Evolutionary conservation across 2,329 filamentous ascomycete genomes (phyloP), one percentile per base, ranked within the genome.

Genomic region (Cladorrhinum sp.): DNA sequence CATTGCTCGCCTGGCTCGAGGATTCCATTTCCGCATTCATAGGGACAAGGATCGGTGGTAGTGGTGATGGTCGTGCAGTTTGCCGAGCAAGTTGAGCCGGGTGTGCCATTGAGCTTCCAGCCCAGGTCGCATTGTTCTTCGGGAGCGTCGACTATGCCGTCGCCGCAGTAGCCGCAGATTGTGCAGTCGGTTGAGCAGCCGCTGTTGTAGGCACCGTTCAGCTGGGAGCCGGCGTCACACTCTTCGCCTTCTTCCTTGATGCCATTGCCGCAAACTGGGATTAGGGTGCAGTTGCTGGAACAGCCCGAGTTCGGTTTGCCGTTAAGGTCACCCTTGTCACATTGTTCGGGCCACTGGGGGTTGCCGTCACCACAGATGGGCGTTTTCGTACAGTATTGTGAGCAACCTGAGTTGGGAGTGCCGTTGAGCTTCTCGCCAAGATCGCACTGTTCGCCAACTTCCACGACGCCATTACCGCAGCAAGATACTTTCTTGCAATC

Each of bases 91-190:
- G n/a, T 24, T 1, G 58, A 52, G 12, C 60, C 60, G 1, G 61
- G 63, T 3, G 63, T 20, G 13, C 63, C 63, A 58, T 65, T 65
- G 24, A 61, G 16, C 54, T 65, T 41, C 63, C 63, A 65, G 24
- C 63, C 63, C 8, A 62, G 50, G 23, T 65, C 63, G 50, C 63
- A 65, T 38, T 62, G 16, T 51, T 65, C 63, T 3, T 51, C 18
- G 18, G 24, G 25, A 1, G 55, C 10, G 27, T 65, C 58, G 27
- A 63, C 50, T 18, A 57, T 45, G 10, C 61, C 63, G 18, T 65
- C 63, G 27, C 63, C 63, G 48, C 63, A 65, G 61, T 63, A 65
- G 53, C 58, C 61, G 57, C 63, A 65, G 41, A 62, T 23, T 8
- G 49, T 61, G 58, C 63, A 65, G 24, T 63, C 53, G 5, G 50